phyloP scores from a whole-genome alignment of 352 stramenopile species.

The Aphanomyces stellatus region DNA sequence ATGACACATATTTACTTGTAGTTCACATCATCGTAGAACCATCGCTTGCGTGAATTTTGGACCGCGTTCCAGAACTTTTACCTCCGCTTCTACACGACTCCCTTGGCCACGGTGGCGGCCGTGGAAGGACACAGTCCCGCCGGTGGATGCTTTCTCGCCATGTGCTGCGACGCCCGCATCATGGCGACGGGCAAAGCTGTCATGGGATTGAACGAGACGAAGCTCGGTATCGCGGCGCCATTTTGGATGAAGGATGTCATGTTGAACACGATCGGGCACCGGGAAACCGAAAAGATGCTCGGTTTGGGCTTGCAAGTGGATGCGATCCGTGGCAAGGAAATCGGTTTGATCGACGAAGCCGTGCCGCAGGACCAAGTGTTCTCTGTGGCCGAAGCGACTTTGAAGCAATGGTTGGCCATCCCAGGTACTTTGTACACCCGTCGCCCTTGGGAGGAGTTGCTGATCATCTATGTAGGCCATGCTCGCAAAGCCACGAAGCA shows the following conservation, averaged over 20 bases:
- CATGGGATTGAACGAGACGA: constrained; percentile 93
- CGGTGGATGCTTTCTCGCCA: constrained; percentile 89
- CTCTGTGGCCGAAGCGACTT: constrained; percentile 43
- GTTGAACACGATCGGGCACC: constrained; percentile 77
- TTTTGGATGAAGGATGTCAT: constrained; percentile 78
- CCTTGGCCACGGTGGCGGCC: constrained; percentile 77
- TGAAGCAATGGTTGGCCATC: constrained; percentile 74
- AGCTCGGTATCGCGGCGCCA: constrained; percentile 86
- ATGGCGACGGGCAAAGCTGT: constrained; percentile 83
- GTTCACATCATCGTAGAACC: neutral
- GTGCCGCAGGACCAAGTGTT: constrained; percentile 69
- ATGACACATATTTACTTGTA: neutral
- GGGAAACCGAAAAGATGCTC: constrained; percentile 80
- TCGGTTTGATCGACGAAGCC: constrained; percentile 71
- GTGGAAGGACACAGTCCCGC: constrained; percentile 91
- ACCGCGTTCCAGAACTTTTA: constrained; percentile 88
- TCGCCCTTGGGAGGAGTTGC: too few relatives aligned
- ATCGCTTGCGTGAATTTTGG: constrained; percentile 71
- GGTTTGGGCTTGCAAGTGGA: constrained; percentile 71
- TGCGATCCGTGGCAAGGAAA: constrained; percentile 57
- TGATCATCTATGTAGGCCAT: constrained; percentile 34
- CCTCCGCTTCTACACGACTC: constrained; percentile 88
- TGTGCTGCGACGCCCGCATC: constrained; percentile 92
- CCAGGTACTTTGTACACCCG: constrained; percentile 31
- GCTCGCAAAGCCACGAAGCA: constrained; percentile 68